Evolutionary conservation across 495 filamentous ascomycete species (phyloP).

Genomic region (Venustampulla echinocandica): DNA sequence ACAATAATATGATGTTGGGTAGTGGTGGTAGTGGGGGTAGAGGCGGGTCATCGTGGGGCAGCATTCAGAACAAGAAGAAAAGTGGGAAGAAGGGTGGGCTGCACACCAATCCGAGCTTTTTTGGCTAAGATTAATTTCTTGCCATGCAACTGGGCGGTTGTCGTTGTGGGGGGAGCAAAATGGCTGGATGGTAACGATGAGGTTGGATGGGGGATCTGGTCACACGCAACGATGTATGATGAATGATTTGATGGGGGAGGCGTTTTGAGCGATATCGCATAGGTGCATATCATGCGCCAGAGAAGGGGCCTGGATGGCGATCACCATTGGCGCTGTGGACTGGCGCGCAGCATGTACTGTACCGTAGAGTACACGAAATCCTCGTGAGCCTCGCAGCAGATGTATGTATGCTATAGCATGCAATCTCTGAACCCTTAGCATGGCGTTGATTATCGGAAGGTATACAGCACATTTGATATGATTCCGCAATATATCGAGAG

Average conservation of each 20-base stretch:
- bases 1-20: background rate
- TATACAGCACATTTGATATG: too few species aligned
- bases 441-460: constrained; percentile 8
- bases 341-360: background rate
- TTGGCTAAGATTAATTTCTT: background rate
- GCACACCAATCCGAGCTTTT: background rate
- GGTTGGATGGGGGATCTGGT: constrained; percentile 2
- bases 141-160: too few species aligned
- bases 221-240: constrained; percentile 13
- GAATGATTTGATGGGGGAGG: constrained; percentile 8
- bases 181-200: background rate
- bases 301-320: background rate
- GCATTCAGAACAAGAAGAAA: constrained; percentile 2
- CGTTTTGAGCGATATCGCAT: constrained; percentile 4
- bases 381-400: background rate
- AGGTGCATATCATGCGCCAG: constrained; percentile 6
- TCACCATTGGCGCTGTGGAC: background rate
- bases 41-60: background rate
- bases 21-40: background rate
- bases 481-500: background rate
- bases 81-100: constrained; percentile 1
- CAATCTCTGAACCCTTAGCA: too few species aligned
- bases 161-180: background rate
- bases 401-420: background rate
- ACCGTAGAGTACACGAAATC: too few species aligned